Evolutionary conservation across 192 early-diverging fungal species (phyloP), one percentile per base, ranked within the genome.

Genomic region (Ramicandelaber brevisporus): DNA sequence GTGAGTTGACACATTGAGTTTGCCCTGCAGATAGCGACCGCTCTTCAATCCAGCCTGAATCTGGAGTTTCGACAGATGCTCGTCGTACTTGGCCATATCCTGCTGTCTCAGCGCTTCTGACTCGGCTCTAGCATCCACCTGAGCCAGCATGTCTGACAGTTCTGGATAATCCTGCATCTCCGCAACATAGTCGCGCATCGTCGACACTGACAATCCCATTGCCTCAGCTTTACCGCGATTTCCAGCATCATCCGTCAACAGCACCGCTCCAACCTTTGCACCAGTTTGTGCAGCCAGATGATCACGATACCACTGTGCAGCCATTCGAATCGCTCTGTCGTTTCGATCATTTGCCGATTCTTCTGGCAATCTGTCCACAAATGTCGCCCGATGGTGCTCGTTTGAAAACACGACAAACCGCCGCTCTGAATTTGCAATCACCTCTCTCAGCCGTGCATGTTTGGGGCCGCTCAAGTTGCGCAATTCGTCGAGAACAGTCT

Each of bases 261-360:
- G 45, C 14, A 89, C 46, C 0, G 82, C 63, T 1, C 59, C 46
- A 15, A 72, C 31, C 3, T 37, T 16, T 0, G 31, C 21, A 8
- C 33, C 37, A 10, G 53, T 38, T 3, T 35, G 26, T 5, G 39
- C 31, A 26, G 48, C 44, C 20, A 86, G 35, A 44, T 98, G 92
- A 3, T 49, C 55, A 0, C 22, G 29, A 38, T 93, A 93, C 92
- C 92, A 98, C 23, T 62, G 57, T 0, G 60, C 62, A 0, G 84
- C 81, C 2, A 57, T 56, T 4, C 92, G 72, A 39, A 98, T 98
- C 1, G 85, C 85, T 42, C 87, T 38, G 37, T 98, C 92, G 32
- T 98, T 98, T 33, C 83, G 62, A 38, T 98, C 92, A 36, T 98
- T 98, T 6, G 78, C 72, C 0, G 75, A 64, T 50, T 98, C 92